Percentiles rank a stretch among this genome's conserved stretches.
phyloP scores from a whole-genome alignment of 2,329 filamentous ascomycete species.

The Chaetothyriales sp. region DNA sequence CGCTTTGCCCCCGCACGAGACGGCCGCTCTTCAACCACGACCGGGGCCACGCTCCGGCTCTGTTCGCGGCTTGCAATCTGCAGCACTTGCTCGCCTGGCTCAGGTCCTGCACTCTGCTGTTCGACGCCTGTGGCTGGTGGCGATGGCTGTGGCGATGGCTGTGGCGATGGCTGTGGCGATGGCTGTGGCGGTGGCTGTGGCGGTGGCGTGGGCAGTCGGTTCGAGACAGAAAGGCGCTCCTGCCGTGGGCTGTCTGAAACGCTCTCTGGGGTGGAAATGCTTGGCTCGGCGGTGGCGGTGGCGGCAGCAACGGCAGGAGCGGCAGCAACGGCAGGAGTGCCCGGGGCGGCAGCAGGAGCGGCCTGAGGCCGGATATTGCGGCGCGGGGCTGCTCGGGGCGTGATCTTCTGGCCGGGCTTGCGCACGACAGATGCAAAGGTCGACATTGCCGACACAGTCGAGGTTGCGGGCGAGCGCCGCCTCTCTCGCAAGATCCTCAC shows the following conservation, averaged over 20 bases:
- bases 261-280: background rate
- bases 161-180: background rate
- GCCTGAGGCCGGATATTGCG: conserved; percentile 19
- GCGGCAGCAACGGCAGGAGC: conserved; percentile 3
- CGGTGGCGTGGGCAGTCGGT: background rate
- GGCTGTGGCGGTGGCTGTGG: background rate
- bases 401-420: conserved; percentile 61
- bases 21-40: background rate
- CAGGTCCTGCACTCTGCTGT: background rate
- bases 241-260: background rate
- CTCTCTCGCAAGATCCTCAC: background rate
- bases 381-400: conserved; percentile 49
- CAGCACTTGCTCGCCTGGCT: background rate
- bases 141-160: background rate
- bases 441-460: conserved; percentile 39
- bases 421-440: conserved; percentile 43
- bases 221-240: background rate
- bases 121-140: background rate
- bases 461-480: conserved; percentile 21
- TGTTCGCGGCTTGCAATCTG: background rate
- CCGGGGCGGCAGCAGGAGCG: conserved; percentile 25
- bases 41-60: background rate
- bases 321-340: background rate
- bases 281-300: background rate
- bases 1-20: background rate